These are phyloP conservation scores for Styphnolobium japonicum DNA, from an alignment of 306 rosid species.

Conservation along the genomic window DNA sequence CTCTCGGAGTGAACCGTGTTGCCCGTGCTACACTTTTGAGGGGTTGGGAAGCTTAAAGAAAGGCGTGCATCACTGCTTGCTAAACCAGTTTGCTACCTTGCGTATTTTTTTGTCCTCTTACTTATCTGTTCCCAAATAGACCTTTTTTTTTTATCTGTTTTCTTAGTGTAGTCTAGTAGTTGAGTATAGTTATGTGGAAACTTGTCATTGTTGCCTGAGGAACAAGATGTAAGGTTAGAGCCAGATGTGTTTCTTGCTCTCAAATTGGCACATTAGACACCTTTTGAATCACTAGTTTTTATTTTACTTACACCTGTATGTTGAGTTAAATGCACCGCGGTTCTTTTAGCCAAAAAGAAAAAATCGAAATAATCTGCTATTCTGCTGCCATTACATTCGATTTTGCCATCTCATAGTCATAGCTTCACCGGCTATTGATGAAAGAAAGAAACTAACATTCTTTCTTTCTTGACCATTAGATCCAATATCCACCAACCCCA, in stretches of 20 bases:
- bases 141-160: background rate
- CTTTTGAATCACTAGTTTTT: background rate
- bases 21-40: slow-evolving; percentile 48
- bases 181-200: background rate
- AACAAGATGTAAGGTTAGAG: background rate
- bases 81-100: background rate
- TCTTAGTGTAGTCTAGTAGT: background rate
- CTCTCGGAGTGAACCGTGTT: slow-evolving; percentile 49
- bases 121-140: background rate
- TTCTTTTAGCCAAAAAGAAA: too few species aligned
- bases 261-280: background rate
- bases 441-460: background rate
- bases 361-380: background rate
- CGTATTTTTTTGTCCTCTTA: background rate
- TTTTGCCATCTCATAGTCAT: background rate
- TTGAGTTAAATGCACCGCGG: background rate
- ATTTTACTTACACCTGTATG: background rate
- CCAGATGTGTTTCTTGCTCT: background rate
- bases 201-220: background rate
- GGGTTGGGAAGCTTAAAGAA: slow-evolving; percentile 53
- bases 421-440: background rate
- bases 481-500: background rate
- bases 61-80: background rate
- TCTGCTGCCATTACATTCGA: too few species aligned
- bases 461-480: background rate